phyloP scores from a whole-genome alignment of 1,284 basidiomycete genomes.

The Pseudozyma sp. region DNA sequence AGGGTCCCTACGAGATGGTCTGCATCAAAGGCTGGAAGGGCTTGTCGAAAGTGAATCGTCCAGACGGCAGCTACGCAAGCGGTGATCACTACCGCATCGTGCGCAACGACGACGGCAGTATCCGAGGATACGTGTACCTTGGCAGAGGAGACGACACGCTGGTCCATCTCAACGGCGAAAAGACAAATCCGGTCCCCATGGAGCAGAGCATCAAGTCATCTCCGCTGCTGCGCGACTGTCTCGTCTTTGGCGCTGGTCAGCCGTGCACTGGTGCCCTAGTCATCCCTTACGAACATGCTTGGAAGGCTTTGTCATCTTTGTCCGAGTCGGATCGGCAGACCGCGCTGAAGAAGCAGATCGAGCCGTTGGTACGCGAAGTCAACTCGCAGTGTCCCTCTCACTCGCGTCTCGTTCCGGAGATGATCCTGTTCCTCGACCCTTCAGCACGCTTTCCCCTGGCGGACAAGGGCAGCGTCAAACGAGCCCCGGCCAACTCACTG shows the following conservation, averaged over 20 bases:
- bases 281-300: slow-evolving; percentile 73
- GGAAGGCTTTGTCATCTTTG: slow-evolving; percentile 56
- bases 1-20: slow-evolving; percentile 72
- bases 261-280: slow-evolving; percentile 74
- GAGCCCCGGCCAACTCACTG: slow-evolving; percentile 21
- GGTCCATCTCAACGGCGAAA: slow-evolving; percentile 67
- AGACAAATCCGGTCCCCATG: slow-evolving; percentile 57
- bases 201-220: slow-evolving; percentile 47
- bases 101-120: slow-evolving; percentile 70
- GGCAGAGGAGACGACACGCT: slow-evolving; percentile 76
- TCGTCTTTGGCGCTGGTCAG: slow-evolving; percentile 75
- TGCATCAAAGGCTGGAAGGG: slow-evolving; percentile 74
- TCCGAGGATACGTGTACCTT: slow-evolving; percentile 73
- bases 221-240: slow-evolving; percentile 71
- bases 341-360: slow-evolving; percentile 27
- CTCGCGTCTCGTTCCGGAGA: slow-evolving; percentile 43
- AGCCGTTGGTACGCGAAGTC: slow-evolving; percentile 30
- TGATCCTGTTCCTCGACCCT: slow-evolving; percentile 30
- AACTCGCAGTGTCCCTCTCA: slow-evolving; percentile 38
- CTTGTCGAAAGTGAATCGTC: slow-evolving; percentile 72
- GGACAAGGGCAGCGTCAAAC: slow-evolving; percentile 46
- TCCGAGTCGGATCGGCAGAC: slow-evolving; percentile 25
- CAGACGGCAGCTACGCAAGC: slow-evolving; percentile 75
- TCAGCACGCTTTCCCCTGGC: slow-evolving; percentile 23
- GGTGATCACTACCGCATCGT: slow-evolving; percentile 73